Evolutionary conservation across 2,329 filamentous ascomycete species (phyloP).

Genomic region (Fusarium tjaetaba): DNA sequence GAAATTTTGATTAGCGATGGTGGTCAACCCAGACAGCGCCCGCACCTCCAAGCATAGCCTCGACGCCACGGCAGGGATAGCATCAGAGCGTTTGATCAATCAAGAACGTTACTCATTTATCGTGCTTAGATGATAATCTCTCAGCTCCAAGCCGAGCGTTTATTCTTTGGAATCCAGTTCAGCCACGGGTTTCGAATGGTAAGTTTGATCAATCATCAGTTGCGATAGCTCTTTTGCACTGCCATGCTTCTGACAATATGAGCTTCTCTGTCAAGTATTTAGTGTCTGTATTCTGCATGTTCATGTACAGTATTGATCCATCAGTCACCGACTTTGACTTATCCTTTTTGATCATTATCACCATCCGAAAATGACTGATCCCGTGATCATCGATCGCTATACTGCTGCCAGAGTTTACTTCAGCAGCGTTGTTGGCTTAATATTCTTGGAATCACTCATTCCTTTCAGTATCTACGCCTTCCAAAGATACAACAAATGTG

Average conservation of each 20-base stretch:
- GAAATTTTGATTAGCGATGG: not conserved
- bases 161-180: not conserved
- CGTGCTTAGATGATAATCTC: fast-evolving
- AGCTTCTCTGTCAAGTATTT: not conserved
- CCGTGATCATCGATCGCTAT: not conserved
- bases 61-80: not conserved
- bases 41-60: not conserved
- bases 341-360: fast-evolving
- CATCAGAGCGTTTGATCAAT: not conserved
- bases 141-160: not conserved
- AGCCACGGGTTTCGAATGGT: not conserved
- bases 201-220: not conserved
- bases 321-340: fast-evolving
- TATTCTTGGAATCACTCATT: not conserved
- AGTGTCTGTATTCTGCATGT: fast-evolving
- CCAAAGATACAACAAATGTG: not conserved
- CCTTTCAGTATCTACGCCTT: not conserved
- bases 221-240: not conserved
- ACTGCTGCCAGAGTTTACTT: not conserved
- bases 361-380: not conserved
- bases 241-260: not conserved
- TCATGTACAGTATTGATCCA: fast-evolving
- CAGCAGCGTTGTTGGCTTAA: not conserved
- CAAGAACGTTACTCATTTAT: not conserved
- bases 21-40: not conserved